Evolutionary conservation across 805 yeast species (phyloP).

Genomic region (Saccharomycopsis sp.): DNA sequence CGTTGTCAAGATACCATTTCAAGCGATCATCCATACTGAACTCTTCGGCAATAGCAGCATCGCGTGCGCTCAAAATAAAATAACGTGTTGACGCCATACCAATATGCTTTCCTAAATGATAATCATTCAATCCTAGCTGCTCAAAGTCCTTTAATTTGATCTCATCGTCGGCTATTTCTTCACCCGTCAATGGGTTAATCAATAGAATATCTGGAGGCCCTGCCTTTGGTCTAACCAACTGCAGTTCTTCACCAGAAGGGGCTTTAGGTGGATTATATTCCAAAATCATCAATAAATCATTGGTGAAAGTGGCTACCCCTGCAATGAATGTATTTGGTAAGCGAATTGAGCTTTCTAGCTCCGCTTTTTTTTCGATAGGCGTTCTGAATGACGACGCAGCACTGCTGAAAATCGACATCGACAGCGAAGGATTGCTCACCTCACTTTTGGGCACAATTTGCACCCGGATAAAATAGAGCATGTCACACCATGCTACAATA

Average conservation of each 20-base stretch:
- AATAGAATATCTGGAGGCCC: conserved; percentile 71
- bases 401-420: conserved; percentile 43
- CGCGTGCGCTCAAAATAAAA: conserved; percentile 72
- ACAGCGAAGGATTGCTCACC: neutral
- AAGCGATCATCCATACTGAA: conserved; percentile 63
- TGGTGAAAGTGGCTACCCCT: conserved; percentile 72
- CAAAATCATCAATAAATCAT: conserved; percentile 58
- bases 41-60: conserved; percentile 70
- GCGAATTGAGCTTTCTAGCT: conserved; percentile 35
- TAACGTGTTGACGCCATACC: conserved; percentile 38
- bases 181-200: conserved; percentile 56
- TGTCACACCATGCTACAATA: conserved; percentile 76
- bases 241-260: conserved; percentile 1
- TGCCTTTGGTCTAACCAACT: conserved; percentile 24
- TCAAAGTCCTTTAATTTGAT: conserved; percentile 53
- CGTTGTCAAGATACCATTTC: conserved; percentile 60
- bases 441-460: conserved; percentile 26
- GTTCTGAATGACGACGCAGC: conserved; percentile 49
- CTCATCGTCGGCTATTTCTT: conserved; percentile 74
- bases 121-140: conserved; percentile 72
- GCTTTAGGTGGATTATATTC: conserved; percentile 34
- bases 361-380: conserved; percentile 35
- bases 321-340: conserved; percentile 48
- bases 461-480: conserved; percentile 63
- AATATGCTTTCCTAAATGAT: conserved; percentile 52